A percentile compares a stretch with the other conserved stretches of the same genome.
These are phyloP conservation scores for Hypoxylon sp. DNA, from an alignment of 2,329 filamentous ascomycete genomes.

Conservation along the genomic window DNA sequence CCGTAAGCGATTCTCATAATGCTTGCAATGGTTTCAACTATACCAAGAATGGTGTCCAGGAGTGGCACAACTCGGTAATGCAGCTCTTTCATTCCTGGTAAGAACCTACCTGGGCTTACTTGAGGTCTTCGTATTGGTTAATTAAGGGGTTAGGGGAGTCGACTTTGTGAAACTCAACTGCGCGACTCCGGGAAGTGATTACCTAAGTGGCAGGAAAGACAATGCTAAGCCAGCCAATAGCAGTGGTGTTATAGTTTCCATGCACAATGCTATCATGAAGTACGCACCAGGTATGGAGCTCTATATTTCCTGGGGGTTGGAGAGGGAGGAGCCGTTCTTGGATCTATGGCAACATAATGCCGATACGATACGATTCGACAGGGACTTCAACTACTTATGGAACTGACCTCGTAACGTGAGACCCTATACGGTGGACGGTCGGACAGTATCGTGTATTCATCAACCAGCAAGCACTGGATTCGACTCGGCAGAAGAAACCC, in stretches of 20 bases:
- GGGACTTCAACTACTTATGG: slow-evolving; percentile 17
- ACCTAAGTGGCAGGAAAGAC: not conserved
- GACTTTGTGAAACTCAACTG: slow-evolving; percentile 13
- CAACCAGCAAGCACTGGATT: slow-evolving; percentile 10
- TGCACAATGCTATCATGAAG: slow-evolving; percentile 19
- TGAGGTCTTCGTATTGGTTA: slow-evolving; percentile 9
- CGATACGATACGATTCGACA: slow-evolving; percentile 12
- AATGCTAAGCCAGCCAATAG: slow-evolving; percentile 3
- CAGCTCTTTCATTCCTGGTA: slow-evolving; percentile 8
- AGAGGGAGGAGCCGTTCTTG: slow-evolving; percentile 7
- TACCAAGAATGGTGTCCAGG: slow-evolving; percentile 2
- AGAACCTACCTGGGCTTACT: not conserved
- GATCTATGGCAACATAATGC: slow-evolving; percentile 13
- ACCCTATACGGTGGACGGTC: slow-evolving; percentile 6
- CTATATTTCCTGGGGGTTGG: slow-evolving; percentile 8
- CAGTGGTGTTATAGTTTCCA: slow-evolving; percentile 3
- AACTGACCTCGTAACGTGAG: slow-evolving; percentile 8
- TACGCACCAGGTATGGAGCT: slow-evolving; percentile 3
- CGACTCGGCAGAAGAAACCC: slow-evolving; percentile 2
- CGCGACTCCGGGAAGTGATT: slow-evolving; percentile 10
- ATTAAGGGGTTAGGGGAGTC: slow-evolving; percentile 8
- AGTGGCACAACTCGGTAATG: slow-evolving; percentile 11
- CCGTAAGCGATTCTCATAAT: slow-evolving; percentile 7
- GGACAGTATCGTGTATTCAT: slow-evolving; percentile 20
- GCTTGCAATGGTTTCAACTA: slow-evolving; percentile 8